phyloP scores from a whole-genome alignment of 352 stramenopile species.

The Globisporangium spinosum region DNA sequence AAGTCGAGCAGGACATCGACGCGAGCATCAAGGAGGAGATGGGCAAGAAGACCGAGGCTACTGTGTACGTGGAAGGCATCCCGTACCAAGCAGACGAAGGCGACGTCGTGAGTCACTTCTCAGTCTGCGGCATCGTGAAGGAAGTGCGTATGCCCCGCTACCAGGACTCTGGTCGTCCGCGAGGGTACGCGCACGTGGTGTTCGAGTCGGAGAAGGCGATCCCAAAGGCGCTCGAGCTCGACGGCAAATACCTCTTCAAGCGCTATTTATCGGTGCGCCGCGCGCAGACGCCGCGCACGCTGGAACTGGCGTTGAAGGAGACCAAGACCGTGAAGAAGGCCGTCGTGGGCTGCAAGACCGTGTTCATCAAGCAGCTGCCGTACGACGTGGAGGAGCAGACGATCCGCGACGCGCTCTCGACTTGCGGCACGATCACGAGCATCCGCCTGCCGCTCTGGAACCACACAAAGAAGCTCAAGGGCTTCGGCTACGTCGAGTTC shows the following conservation, averaged over 20 bases:
- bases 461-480: constrained; percentile 93
- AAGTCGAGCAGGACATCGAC: constrained; percentile 16
- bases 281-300: constrained; percentile 66
- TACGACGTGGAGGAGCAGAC: constrained; percentile 89
- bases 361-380: constrained; percentile 95
- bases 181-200: constrained; percentile 92
- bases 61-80: constrained; percentile 95
- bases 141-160: constrained; percentile 92
- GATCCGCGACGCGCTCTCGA: constrained; percentile 79
- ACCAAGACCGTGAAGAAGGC: constrained; percentile 61
- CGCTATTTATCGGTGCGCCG: constrained; percentile 89
- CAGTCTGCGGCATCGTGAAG: constrained; percentile 82
- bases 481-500: constrained; percentile 94
- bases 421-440: constrained; percentile 89
- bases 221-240: constrained; percentile 78
- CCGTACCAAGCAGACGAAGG: constrained; percentile 90
- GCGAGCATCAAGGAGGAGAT: constrained; percentile 52
- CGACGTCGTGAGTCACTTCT: constrained; percentile 90
- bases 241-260: constrained; percentile 86
- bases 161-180: constrained; percentile 89
- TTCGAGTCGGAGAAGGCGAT: constrained; percentile 78
- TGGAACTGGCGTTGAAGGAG: constrained; percentile 70
- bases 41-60: constrained; percentile 71
- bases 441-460: constrained; percentile 93
- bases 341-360: constrained; percentile 84